Percentiles rank a stretch among this genome's conserved stretches.
Conservation (phyloP, 495 filamentous ascomycete species). For the Aspergillus carlsbadensis region DNA sequence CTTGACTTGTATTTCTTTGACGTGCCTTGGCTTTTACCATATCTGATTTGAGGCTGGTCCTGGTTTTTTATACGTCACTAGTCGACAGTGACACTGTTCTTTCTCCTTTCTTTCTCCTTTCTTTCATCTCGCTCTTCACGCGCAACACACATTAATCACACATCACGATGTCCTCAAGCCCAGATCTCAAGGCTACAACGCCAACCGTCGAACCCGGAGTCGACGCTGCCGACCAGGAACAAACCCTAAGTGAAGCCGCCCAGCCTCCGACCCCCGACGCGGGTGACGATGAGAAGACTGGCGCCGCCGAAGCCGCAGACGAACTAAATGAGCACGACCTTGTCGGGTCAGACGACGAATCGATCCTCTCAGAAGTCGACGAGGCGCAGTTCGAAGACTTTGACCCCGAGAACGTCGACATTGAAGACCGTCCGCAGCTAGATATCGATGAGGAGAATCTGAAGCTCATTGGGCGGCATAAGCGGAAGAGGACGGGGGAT, state of each 20-base stretch:
- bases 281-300: conserved; percentile 18
- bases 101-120: not conserved
- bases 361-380: conserved; percentile 91
- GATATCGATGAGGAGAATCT: conserved; percentile 88
- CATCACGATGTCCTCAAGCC: conserved; percentile 41
- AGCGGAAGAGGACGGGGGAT: conserved; percentile 73
- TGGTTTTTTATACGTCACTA: not conserved
- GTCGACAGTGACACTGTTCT: not conserved
- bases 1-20: not conserved
- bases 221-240: conserved; percentile 24
- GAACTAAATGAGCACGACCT: conserved; percentile 19
- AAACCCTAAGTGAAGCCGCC: conserved; percentile 21
- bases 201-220: conserved; percentile 10
- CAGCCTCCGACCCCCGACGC: conserved; percentile 16
- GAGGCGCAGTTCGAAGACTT: conserved; percentile 93
- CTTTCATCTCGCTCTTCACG: not conserved
- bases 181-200: conserved; percentile 29
- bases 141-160: not conserved
- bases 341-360: conserved; percentile 72
- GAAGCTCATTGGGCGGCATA: conserved; percentile 69
- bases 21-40: not conserved
- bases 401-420: conserved; percentile 70
- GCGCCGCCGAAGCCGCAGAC: conserved; percentile 12
- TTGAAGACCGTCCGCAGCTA: conserved; percentile 73
- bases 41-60: conserved; percentile 8